Percentiles rank a stretch among this genome's conserved stretches.
phyloP scores from a whole-genome alignment of 2,329 filamentous ascomycete genomes.

The Hymenoscyphus fraxineus region DNA sequence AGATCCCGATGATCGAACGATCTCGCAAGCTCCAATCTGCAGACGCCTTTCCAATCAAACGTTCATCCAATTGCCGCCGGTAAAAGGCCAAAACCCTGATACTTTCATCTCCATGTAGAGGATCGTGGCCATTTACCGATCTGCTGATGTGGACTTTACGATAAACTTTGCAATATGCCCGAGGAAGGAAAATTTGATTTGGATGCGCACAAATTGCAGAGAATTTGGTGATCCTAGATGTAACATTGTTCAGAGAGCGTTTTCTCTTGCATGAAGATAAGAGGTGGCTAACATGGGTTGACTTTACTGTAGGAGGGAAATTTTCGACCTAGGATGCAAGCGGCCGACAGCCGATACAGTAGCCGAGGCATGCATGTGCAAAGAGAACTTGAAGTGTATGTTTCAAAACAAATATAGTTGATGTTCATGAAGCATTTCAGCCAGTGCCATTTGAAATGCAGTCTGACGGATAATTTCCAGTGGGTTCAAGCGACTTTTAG shows the following conservation, averaged over 20 bases:
- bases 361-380: not conserved
- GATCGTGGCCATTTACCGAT: not conserved
- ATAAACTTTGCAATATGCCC: not conserved
- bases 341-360: not conserved
- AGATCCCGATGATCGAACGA: not conserved
- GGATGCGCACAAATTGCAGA: not conserved
- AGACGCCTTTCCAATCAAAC: not conserved
- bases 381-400: not conserved
- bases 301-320: not conserved
- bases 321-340: not conserved
- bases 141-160: not conserved
- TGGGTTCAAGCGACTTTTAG: too few species aligned
- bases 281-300: not conserved
- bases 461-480: not conserved
- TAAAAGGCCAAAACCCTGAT: not conserved
- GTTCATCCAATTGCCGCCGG: not conserved
- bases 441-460: not conserved
- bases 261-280: constrained; percentile 1
- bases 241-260: not conserved
- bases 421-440: not conserved
- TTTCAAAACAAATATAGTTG: not conserved
- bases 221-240: not conserved
- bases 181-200: not conserved
- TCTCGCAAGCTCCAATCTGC: not conserved
- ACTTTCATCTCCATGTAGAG: not conserved